Percentiles rank a stretch among this genome's conserved stretches.
Conservation (phyloP, 768 basidiomycete genomes). For the Tephrocybe sp. region DNA sequence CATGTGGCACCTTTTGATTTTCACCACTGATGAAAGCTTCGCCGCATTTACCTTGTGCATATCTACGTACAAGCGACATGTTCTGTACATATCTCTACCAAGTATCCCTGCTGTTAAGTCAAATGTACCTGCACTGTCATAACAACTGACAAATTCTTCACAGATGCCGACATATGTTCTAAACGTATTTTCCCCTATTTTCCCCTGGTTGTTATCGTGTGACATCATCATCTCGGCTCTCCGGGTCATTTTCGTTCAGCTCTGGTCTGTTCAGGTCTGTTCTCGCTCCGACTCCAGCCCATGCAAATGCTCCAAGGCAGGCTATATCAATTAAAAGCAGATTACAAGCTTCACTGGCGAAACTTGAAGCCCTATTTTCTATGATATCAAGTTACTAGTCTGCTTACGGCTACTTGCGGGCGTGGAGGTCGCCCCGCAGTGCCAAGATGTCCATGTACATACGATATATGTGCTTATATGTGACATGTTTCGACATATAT, state of each 20-base stretch:
- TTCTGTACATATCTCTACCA: constrained; percentile 74
- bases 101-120: constrained; percentile 63
- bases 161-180: constrained; percentile 52
- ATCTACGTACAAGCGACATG: constrained; percentile 67
- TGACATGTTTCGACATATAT: constrained; percentile 6
- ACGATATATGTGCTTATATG: constrained; percentile 2
- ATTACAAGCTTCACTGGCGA: too few species aligned
- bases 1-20: constrained; percentile 1
- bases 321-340: too few species aligned
- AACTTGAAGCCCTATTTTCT: constrained; percentile 27
- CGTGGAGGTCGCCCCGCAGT: background rate
- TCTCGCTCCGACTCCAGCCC: constrained; percentile 26
- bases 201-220: background rate
- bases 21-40: constrained; percentile 28
- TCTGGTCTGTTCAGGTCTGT: constrained; percentile 53
- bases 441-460: background rate
- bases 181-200: background rate
- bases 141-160: constrained; percentile 2
- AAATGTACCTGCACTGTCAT: background rate
- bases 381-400: constrained; percentile 12
- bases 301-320: too few species aligned
- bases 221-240: constrained; percentile 9
- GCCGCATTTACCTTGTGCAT: constrained; percentile 59
- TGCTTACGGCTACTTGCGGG: background rate
- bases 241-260: constrained; percentile 26